Evolutionary conservation across 1,139 yeast species (phyloP), one percentile per base, ranked within the genome.

Genomic region (Taphrina deformans): DNA sequence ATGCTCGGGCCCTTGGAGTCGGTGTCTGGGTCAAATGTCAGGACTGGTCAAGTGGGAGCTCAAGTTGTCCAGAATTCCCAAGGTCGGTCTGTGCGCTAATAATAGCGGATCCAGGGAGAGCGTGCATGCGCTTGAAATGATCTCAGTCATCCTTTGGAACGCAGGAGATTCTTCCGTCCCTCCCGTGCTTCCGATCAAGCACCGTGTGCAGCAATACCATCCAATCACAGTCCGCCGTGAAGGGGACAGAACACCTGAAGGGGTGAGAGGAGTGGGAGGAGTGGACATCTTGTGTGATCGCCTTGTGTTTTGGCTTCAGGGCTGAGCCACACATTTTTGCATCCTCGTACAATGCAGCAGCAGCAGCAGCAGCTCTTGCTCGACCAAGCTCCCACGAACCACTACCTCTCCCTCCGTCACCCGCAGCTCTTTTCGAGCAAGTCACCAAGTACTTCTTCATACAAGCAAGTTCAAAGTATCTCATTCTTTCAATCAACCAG

Each of bases 301-400:
- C 44, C 44, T 6, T 38, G 44, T 38, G n/a, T 38, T 38, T 12
- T 16, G n/a, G 27, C 27, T 45, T 6, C 26, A 21, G 5, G 12
- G 35, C 52, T 29, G 52, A n/a, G 52, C 35, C 52, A 26, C n/a
- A n/a, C n/a, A n/a, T n/a, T 10, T 48, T 48, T 48, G 35, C 35
- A 48, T 48, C 35, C 35, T 48, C 35, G 31, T 21, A 29, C 52
- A 48, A 48, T 16, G 35, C 9, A 10, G 14, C 33, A 7, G 14
- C 33, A n/a, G n/a, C n/a, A n/a, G n/a, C n/a, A n/a, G n/a, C n/a
- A n/a, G n/a, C n/a, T n/a, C 52, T 26, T 12, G 14, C 31, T 29
- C 10, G 29, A 9, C 27, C n/a, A 12, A 21, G 26, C 29, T 24
- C 7, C 26, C 7, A 23, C 50, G 4, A 4, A 29, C 33, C 10